Evolutionary conservation across 2,329 filamentous ascomycete species (phyloP), one percentile per base, ranked within the genome.

Genomic region (Claviceps arundinis): DNA sequence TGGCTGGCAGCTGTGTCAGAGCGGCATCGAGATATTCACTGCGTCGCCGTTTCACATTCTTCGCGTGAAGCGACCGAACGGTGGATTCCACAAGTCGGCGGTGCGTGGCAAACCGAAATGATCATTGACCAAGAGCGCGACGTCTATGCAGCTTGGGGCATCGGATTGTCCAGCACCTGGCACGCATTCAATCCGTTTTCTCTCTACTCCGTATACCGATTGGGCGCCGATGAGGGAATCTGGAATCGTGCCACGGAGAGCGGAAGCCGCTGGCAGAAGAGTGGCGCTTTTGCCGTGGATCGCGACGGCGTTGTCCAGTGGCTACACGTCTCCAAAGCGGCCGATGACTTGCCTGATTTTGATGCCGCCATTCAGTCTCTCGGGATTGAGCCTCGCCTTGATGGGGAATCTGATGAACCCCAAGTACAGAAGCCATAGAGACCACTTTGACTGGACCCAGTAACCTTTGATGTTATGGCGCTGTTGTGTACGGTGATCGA

Each of bases 221-320:
- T 87, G 26, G 80, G 76, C 13, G 76, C 72, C 55, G 68, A 76
- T 48, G 81, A 87, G 61, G 75, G 79, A 14, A 84, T 87, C 56
- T 83, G 78, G 75, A 83, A 83, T 61, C 67, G 77, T 24, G 73
- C 78, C 2, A 82, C 80, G 2, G 79, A 84, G 65, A 84, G 77
- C 61, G 84, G 84, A 41, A 80, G 68, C 56, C 67, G 81, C 50
- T 88, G 84, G 84, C 84, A 88, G 73, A 83, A 70, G 26, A 72
- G 76, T 46, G 84, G 84, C 30, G 78, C 76, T 30, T 88, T 82
- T 66, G 82, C 77, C 11, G 60, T 70, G 22, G 63, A 66, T 45
- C 58, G 54, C 7, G 57, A 61, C 37, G 65, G 66, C 5, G 62
- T 55, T 13, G 57, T 68, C 37, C 57, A 59, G 6, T 68, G 62